Evolutionary conservation across 2,329 filamentous ascomycete species (phyloP), one percentile per base, ranked within the genome.

Genomic region (Aspergillus felis): DNA sequence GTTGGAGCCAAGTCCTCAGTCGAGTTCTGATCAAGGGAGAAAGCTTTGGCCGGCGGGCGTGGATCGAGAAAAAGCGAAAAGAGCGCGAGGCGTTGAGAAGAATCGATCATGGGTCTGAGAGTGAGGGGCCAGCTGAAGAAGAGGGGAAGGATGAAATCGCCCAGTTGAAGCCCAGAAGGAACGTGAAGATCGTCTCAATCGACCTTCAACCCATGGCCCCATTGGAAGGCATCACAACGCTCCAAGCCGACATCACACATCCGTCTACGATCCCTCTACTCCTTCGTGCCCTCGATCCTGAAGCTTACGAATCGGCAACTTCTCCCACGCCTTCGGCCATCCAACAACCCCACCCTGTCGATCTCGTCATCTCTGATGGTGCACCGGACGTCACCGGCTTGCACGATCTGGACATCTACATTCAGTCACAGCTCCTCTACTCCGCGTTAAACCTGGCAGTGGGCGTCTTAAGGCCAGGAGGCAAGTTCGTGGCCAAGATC

Each of bases 401-500:
- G 1, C 94, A 99, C 74, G 94, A 99, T 73, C 85, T 99, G 38
- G 94, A 99, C 75, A 97, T 97, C 65, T 99, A 99, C 76, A 90
- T 99, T 20, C 94, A 99, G 76, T 92, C 90, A 8, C 94, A 97
- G 76, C 83, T 99, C 8, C 87, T 99, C 51, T 97, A 95, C 74
- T 91, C 93, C 0, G 94, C 94, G 0, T 84, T 99, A 22, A 96
- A 97, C 73, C 85, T 99, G 2, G 92, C 94, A 0, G 85, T 97
- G 12, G 96, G 93, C 71, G 92, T 99, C 12, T 84, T 99, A 24
- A 89, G 90, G 58, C 92, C 92, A 0, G 94, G 94, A 47, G 94
- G 94, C 61, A 96, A 91, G 69, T 99, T 99, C 67, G 93, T 99
- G 7, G 94, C 94, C 58, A 99, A 99, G 80, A 97, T 99, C 60